These are phyloP conservation scores for Aspergillus campestris DNA, from an alignment of 495 filamentous ascomycete genomes.

Conservation along the genomic window DNA sequence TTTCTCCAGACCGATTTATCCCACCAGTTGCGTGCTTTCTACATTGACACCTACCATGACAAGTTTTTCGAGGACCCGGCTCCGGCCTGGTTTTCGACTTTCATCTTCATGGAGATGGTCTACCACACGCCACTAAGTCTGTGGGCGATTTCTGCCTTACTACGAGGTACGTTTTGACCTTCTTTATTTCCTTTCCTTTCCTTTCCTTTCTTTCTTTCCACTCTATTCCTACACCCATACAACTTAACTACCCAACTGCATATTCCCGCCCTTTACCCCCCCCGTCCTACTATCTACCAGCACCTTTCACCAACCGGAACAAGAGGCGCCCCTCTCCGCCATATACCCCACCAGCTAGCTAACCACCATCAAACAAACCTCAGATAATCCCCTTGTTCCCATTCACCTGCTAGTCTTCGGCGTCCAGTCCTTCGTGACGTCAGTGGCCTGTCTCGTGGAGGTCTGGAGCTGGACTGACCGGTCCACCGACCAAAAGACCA, in stretches of 20 bases:
- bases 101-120: constrained; percentile 58
- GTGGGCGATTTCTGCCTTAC: constrained; percentile 50
- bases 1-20: constrained; percentile 44
- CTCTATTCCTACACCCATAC: background rate
- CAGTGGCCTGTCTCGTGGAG: constrained; percentile 57
- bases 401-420: constrained; percentile 64
- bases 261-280: background rate
- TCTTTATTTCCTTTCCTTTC: background rate
- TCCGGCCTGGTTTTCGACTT: constrained; percentile 63
- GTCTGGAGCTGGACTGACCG: constrained; percentile 51
- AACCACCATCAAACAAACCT: background rate
- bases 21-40: constrained; percentile 45
- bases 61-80: constrained; percentile 57
- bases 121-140: constrained; percentile 62
- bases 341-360: constrained; percentile 2
- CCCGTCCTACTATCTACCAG: background rate
- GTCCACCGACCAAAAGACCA: constrained; percentile 44
- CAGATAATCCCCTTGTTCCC: constrained; percentile 51
- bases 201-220: background rate
- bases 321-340: too few species aligned
- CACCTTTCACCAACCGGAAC: too few species aligned
- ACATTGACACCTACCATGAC: constrained; percentile 63
- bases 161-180: constrained; percentile 34
- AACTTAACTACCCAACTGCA: background rate
- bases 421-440: constrained; percentile 62